Percentiles rank a stretch among this genome's conserved stretches.
phyloP scores from a whole-genome alignment of 1,139 yeast genomes.

The Casaregolazyma lundiana region DNA sequence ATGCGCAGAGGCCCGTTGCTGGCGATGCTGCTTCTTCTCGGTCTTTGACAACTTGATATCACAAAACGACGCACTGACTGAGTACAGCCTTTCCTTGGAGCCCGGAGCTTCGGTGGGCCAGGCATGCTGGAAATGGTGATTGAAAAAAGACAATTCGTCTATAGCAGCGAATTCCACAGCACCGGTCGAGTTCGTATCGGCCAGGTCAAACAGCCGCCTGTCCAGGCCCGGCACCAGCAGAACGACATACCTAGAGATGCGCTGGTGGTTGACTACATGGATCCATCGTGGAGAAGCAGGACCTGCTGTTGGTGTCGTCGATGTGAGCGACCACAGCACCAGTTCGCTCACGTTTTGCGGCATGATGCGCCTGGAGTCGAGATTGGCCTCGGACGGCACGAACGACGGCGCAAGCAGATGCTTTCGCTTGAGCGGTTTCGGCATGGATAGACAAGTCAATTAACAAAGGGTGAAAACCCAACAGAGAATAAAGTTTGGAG shows the following conservation, averaged over 20 bases:
- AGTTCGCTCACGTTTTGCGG: conserved; percentile 47
- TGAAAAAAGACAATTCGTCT: conserved; percentile 38
- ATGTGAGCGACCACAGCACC: conserved; percentile 44
- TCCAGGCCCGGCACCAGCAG: conserved; percentile 65
- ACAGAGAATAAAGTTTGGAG: too few relatives aligned
- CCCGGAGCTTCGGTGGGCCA: conserved; percentile 59
- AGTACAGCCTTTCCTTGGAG: conserved; percentile 50
- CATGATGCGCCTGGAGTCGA: conserved; percentile 1
- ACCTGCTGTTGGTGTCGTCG: conserved; percentile 34
- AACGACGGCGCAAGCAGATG: conserved; percentile 26
- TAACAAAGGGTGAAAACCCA: too few relatives aligned
- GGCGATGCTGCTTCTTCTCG: conserved; percentile 37
- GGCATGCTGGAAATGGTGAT: conserved; percentile 38
- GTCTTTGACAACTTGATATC: conserved; percentile 51
- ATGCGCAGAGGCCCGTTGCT: conserved; percentile 2
- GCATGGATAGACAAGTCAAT: conserved; percentile 3
- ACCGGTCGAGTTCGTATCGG: conserved; percentile 18
- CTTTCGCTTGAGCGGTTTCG: conserved; percentile 19
- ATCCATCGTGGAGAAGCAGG: conserved; percentile 25
- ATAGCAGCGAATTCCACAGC: conserved; percentile 20
- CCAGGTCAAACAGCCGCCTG: conserved; percentile 40
- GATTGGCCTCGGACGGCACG: conserved; percentile 1
- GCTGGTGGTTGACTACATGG: conserved; percentile 37
- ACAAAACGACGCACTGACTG: conserved; percentile 52
- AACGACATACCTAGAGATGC: conserved; percentile 52